These are phyloP conservation scores for Angomonas ambiguus DNA, from an alignment of 208 protist species.

Conservation along the genomic window DNA sequence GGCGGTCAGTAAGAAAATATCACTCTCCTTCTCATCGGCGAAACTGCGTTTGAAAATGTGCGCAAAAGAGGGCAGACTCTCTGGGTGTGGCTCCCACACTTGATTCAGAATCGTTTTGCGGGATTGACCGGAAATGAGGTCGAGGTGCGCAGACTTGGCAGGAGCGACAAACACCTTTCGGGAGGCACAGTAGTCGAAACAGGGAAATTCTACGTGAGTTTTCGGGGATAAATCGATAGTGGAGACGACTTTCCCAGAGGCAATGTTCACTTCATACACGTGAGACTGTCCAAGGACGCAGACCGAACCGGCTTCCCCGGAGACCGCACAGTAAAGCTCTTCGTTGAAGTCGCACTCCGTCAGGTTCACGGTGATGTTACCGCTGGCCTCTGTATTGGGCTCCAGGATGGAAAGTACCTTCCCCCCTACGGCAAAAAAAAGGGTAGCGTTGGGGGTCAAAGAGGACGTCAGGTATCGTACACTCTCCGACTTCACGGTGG, in stretches of 20 bases:
- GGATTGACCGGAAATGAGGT: slow-evolving; percentile 62
- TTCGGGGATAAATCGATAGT: slow-evolving; percentile 43
- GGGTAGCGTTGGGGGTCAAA: slow-evolving; percentile 31
- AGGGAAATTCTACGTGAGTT: slow-evolving; percentile 54
- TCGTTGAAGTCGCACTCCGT: slow-evolving; percentile 46
- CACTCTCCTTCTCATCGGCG: slow-evolving; percentile 36
- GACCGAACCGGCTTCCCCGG: slow-evolving; percentile 48
- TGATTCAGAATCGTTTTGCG: slow-evolving; percentile 60
- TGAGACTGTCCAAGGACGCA: slow-evolving; percentile 59
- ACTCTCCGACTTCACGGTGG: slow-evolving; percentile 33
- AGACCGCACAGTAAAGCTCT: slow-evolving; percentile 50
- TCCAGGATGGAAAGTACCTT: slow-evolving; percentile 52
- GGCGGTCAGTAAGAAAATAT: slow-evolving; percentile 69
- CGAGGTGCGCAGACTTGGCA: slow-evolving; percentile 64
- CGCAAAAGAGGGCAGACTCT: slow-evolving; percentile 67
- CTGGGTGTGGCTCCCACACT: slow-evolving; percentile 81
- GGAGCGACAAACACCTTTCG: slow-evolving; percentile 63
- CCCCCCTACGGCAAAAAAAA: slow-evolving; percentile 77
- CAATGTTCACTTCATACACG: slow-evolving; percentile 67
- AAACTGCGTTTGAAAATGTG: slow-evolving; percentile 76
- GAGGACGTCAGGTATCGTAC: slow-evolving; percentile 61
- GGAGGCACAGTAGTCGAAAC: slow-evolving; percentile 60
- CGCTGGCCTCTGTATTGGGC: slow-evolving; percentile 54
- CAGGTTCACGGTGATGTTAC: slow-evolving; percentile 45
- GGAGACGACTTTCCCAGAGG: slow-evolving; percentile 26